A percentile compares a stretch with the other conserved stretches of the same genome.
Evolutionary conservation across 371 early-diverging fungal genomes (phyloP).

Genomic region (Capillidium heterosporum): DNA sequence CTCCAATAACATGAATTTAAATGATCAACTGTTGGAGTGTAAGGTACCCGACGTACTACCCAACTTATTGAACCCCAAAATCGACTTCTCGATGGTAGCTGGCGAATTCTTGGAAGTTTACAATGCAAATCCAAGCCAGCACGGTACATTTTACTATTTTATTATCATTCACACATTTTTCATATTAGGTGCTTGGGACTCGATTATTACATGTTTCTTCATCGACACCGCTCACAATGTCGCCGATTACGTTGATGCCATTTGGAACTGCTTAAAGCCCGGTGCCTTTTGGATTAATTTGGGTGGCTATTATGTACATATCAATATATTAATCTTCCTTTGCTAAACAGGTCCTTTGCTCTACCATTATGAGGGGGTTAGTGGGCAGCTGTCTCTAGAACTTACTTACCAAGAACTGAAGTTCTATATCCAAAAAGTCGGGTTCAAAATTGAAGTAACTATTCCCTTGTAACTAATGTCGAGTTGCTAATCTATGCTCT

Average conservation of each 20-base stretch:
- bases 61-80: conserved; percentile 32
- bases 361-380: conserved; percentile 80
- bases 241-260: conserved; percentile 64
- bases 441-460: conserved; percentile 1
- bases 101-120: conserved; percentile 92
- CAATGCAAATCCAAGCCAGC: conserved; percentile 8
- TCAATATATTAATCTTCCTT: not conserved
- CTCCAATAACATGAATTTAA: conserved; percentile 45
- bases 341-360: conserved; percentile 54
- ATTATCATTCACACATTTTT: not conserved
- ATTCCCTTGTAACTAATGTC: not conserved
- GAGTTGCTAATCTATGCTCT: not conserved
- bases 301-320: conserved; percentile 22
- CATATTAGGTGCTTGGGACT: conserved; percentile 56
- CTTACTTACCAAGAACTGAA: conserved; percentile 69
- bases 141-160: not conserved
- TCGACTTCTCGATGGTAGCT: conserved; percentile 87
- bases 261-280: conserved; percentile 51
- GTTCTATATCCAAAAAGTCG: not conserved
- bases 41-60: conserved; percentile 70
- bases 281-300: conserved; percentile 90
- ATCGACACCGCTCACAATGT: conserved; percentile 91
- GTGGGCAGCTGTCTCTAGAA: conserved; percentile 63
- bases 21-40: conserved; percentile 42
- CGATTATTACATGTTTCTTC: conserved; percentile 85